phyloP scores from a whole-genome alignment of 495 filamentous ascomycete species.

The Thermochaetoides thermophila region DNA sequence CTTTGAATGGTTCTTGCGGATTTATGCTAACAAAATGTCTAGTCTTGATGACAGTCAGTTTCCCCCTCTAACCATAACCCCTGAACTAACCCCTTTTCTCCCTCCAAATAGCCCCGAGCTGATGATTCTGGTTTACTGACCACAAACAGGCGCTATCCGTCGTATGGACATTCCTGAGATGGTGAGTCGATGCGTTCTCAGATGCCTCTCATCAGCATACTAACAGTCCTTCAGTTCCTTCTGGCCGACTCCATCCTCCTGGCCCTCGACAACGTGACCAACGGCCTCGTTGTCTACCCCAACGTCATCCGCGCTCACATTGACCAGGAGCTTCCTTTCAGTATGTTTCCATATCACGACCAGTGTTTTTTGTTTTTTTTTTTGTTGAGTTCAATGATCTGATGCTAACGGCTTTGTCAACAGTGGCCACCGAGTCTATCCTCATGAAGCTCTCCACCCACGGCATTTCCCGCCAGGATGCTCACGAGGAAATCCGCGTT shows the following conservation, averaged over 20 bases:
- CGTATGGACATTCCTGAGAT: conserved; percentile 53
- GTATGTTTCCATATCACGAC: conserved; percentile 1
- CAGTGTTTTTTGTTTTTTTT: not conserved
- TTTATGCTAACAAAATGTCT: conserved; percentile 1
- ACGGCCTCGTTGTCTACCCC: conserved; percentile 78
- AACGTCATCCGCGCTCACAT: conserved; percentile 54
- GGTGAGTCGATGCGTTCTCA: conserved; percentile 1
- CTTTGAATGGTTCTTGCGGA: conserved; percentile 5
- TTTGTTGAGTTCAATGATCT: too few relatives aligned
- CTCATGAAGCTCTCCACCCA: conserved; percentile 74
- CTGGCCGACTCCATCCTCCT: conserved; percentile 70
- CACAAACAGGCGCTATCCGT: conserved; percentile 14
- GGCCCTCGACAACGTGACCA: conserved; percentile 67
- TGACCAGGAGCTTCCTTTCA: conserved; percentile 75
- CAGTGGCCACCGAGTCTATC: conserved; percentile 64
- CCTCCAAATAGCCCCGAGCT: not conserved
- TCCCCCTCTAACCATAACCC: not conserved
- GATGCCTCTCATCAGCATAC: not conserved
- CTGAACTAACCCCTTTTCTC: not conserved
- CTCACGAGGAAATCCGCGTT: conserved; percentile 84
- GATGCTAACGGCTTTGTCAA: not conserved
- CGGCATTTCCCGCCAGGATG: conserved; percentile 70
- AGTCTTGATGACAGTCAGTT: conserved; percentile 41
- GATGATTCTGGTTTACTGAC: conserved; percentile 1
- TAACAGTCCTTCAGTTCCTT: conserved; percentile 37